Evolutionary conservation across 1,139 yeast genomes (phyloP).

Genomic region (Magnusiomyces paraingens): DNA sequence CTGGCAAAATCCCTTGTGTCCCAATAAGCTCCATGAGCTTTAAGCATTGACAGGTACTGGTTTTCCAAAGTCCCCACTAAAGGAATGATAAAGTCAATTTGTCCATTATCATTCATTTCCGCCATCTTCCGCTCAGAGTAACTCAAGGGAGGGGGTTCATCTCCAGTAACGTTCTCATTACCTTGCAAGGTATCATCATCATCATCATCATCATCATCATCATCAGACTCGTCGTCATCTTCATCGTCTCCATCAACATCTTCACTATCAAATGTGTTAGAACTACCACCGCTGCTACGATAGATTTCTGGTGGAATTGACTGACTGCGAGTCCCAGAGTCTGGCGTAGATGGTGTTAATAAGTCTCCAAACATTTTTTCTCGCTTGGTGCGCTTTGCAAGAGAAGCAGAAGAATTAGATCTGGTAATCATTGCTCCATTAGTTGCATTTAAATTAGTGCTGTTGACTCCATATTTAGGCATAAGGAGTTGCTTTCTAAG

Average conservation of each 20-base stretch:
- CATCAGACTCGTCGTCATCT: conserved; percentile 13
- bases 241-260: conserved; percentile 3
- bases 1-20: conserved; percentile 38
- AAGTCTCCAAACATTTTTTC: too few relatives aligned
- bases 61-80: conserved; percentile 32
- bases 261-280: not conserved
- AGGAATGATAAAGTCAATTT: conserved; percentile 37
- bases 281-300: conserved; percentile 11
- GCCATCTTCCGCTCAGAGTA: conserved; percentile 28
- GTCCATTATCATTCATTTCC: conserved; percentile 38
- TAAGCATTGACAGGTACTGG: conserved; percentile 38
- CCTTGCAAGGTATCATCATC: conserved; percentile 13
- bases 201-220: not conserved
- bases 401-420: too few relatives aligned
- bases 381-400: too few relatives aligned
- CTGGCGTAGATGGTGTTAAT: too few relatives aligned
- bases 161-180: conserved; percentile 14
- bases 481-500: too few relatives aligned
- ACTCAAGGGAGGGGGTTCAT: conserved; percentile 26
- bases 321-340: too few relatives aligned
- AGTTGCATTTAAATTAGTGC: too few relatives aligned
- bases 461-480: too few relatives aligned
- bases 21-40: conserved; percentile 41
- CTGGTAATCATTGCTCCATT: too few relatives aligned
- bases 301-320: too few relatives aligned